Evolutionary conservation across 2,329 filamentous ascomycete genomes (phyloP).

Genomic region (Cadophora malorum): DNA sequence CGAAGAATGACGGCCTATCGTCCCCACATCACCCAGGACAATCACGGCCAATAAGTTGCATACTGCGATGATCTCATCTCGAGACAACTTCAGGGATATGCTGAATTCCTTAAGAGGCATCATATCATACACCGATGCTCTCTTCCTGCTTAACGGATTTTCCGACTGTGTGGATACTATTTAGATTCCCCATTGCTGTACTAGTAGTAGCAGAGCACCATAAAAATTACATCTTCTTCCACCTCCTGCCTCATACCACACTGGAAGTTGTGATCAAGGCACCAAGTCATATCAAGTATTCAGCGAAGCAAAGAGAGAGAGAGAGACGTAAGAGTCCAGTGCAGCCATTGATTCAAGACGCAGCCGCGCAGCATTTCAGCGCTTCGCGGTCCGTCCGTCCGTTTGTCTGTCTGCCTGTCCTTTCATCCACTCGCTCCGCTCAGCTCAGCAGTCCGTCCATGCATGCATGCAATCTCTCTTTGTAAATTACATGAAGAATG

Average conservation of each 20-base stretch:
- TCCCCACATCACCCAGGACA: neutral
- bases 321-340: no score
- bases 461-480: constrained; percentile 20
- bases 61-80: neutral
- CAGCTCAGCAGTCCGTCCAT: neutral
- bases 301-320: no score
- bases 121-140: neutral
- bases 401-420: neutral
- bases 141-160: neutral
- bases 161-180: neutral
- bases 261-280: no score
- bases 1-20: neutral
- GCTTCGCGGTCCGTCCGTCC: no score
- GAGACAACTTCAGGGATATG: neutral
- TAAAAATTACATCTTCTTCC: neutral
- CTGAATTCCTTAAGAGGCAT: neutral
- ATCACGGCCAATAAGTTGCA: neutral
- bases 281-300: no score
- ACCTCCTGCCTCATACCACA: neutral
- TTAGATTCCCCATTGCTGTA: constrained; percentile 3
- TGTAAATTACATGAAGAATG: constrained; percentile 23
- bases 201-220: constrained; percentile 15
- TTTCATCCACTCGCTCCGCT: neutral
- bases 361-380: neutral
- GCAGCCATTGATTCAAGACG: constrained; percentile 13